Base-by-base conservation (phyloP, 768 basidiomycete genomes). In the Naganishia vaughanmartiniae region DNA sequence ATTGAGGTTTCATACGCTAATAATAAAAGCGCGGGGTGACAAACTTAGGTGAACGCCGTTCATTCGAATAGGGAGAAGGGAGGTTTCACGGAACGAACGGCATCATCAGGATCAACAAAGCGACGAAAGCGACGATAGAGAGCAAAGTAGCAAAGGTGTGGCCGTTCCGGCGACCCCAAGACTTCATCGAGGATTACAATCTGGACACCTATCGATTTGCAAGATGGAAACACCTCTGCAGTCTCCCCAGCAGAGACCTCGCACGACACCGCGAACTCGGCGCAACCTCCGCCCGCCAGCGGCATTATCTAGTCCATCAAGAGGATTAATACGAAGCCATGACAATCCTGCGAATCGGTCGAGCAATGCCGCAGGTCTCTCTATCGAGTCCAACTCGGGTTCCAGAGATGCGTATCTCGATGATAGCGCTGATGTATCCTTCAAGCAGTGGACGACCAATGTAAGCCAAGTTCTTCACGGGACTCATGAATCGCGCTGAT, bases 391-490 rank as follows among this genome's bases (percentile, higher is more conserved):
- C 7, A n/a, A 51, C 48, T 51, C 17, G 4, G 17, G 6, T 7
- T 46, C 48, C 4, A 21, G 4, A 51, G 48, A 51, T 24, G 34
- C 34, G 19, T 24, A 33, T 21, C 34, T 9, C 11, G 34, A 17
- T 24, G n/a, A 42, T 34, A 58, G 15, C 34, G 34, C 30, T 24
- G 33, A 58, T 4, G 33, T 36, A 19, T 9, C 34, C 33, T 63
- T 63, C 10, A 39, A 45, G 33, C 60, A 63, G 39, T 63, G 60
- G 60, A 63, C 39, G 12, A 63, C 60, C 15, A n/a, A 63, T 19
- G 60, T 63, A 36, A 46, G 60, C 19, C 34, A 17, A 11, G 19
- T 36, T 21, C 5, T 46, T 42, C 21, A 7, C 42, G 10, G 7
- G 3, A 45, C 2, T 19, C 24, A 45, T 4, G 21, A 51, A 21